Conservation (phyloP, 148 eudicot genomes). For the Camellia granthamiana region DNA sequence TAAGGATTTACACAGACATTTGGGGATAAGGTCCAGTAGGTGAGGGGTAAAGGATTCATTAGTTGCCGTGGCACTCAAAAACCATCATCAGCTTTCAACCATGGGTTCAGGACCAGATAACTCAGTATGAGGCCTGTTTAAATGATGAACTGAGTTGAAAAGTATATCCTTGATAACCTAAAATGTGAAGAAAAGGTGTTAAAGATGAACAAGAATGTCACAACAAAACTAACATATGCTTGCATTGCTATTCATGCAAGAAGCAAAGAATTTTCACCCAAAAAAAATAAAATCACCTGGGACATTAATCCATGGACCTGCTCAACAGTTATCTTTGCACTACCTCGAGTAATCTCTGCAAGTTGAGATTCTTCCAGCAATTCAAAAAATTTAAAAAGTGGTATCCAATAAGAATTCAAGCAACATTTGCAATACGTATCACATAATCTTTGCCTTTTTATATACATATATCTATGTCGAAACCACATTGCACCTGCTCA, state of each 20-base stretch:
- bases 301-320: conserved; percentile 99
- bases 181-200: not conserved
- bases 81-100: conserved; percentile 61
- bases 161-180: conserved; percentile 94
- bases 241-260: too few relatives aligned
- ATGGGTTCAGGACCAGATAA: conserved; percentile 89
- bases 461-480: not conserved
- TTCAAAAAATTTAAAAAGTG: not conserved
- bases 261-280: not conserved
- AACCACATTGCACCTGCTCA: not conserved
- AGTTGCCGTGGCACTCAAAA: not conserved
- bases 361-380: conserved; percentile 93
- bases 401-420: not conserved
- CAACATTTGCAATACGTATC: not conserved
- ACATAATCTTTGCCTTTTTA: not conserved
- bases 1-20: not conserved
- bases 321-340: conserved; percentile 99
- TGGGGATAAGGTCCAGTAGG: not conserved
- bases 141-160: conserved; percentile 73
- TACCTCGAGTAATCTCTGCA: conserved; percentile 90
- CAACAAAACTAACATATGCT: not conserved
- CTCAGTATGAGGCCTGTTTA: conserved; percentile 48
- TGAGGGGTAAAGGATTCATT: too few relatives aligned
- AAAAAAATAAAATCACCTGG: conserved; percentile 48
- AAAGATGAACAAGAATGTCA: not conserved